These are phyloP conservation scores for Avena insularis DNA, from an alignment of 176 grass and related monocot genomes.

Conservation along the genomic window DNA sequence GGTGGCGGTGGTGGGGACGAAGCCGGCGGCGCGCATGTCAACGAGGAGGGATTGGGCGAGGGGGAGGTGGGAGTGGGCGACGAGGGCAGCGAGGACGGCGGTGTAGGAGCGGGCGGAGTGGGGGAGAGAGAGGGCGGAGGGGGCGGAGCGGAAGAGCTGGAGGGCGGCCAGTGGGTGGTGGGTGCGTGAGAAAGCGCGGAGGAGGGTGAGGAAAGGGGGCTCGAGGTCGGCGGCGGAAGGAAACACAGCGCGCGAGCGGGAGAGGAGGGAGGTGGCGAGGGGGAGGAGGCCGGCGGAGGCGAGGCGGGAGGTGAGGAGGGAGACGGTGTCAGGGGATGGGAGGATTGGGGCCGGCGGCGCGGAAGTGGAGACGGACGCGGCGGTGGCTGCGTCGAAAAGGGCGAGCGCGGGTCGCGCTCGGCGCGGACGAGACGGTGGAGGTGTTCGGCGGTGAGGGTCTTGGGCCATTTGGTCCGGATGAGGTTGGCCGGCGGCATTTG, in stretches of 20 bases:
- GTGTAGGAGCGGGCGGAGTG: slow-evolving; percentile 81
- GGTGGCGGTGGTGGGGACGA: slow-evolving; percentile 66
- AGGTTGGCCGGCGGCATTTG: slow-evolving; percentile 42
- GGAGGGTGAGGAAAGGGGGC: slow-evolving; percentile 66
- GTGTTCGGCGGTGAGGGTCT: slow-evolving; percentile 59
- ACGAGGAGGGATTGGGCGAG: slow-evolving; percentile 64
- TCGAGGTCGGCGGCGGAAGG: slow-evolving; percentile 50
- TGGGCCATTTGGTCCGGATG: slow-evolving; percentile 58
- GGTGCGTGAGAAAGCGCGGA: slow-evolving; percentile 64
- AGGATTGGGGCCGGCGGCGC: slow-evolving; percentile 32
- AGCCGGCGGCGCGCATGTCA: slow-evolving; percentile 74
- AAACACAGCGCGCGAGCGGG: slow-evolving; percentile 54
- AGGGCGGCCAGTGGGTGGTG: slow-evolving; percentile 73
- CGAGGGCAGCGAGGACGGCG: slow-evolving; percentile 63
- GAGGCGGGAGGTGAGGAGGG: slow-evolving; percentile 75
- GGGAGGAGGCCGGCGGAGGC: slow-evolving; percentile 71
- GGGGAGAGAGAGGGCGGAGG: slow-evolving; percentile 54
- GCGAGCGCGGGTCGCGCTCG: slow-evolving; percentile 59
- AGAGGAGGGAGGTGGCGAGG: slow-evolving; percentile 60
- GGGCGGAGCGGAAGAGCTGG: slow-evolving; percentile 73
- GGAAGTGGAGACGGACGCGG: slow-evolving; percentile 43
- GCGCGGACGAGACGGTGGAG: slow-evolving; percentile 64
- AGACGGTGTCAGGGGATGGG: slow-evolving; percentile 54
- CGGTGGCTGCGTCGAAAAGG: slow-evolving; percentile 77
- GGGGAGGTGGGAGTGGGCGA: slow-evolving; percentile 59